Base-by-base conservation (phyloP, 148 eudicot genomes). In the Vaccinium vitisidaea region DNA sequence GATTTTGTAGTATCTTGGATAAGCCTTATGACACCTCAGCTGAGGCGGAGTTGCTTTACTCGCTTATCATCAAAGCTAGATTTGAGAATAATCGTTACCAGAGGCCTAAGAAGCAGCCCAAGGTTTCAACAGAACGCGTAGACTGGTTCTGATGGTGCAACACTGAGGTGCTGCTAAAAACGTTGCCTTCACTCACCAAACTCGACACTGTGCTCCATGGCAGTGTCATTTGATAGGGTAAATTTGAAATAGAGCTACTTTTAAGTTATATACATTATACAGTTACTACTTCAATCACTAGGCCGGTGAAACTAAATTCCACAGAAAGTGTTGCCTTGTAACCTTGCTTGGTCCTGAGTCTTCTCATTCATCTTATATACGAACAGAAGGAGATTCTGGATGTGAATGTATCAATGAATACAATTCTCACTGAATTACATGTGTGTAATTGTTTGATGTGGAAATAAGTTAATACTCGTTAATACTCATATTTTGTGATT, bases 21-120 rank as follows among this genome's bases (percentile, higher is more conserved):
- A 75, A 81, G 88, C 98, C 98, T 55, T 97, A 86, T 46, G 96
- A 95, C 84, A 92, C 93, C 76, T 95, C 98, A 55, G 94, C 99
- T 1, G 99, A 97, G 89, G 92, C 92, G 19, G 98, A 95, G 56
- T 89, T 95, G 88, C 95, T 97, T 50, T 97, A 95, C 79, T 89
- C 98, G n/a, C 95, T 95, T 55, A 91, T 97, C 73, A 90, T 90
- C 53, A 97, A 94, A 90, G 98, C 99, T 56, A 90, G 87, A 70
- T 93, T 87, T 39, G 98, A 93, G 90, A 95, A 97, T 84, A 95
- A 94, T 71, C 88, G 99, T 52, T 94, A 90, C 88, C 91, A 82
- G 73, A 90, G 87, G 83, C 98, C 96, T 36, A 94, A 90, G 89
- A 91, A 88, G 89, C 84, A 92, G 84, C 89, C 98, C 67, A 91